A percentile compares a stretch with the other conserved stretches of the same genome.
These are phyloP conservation scores for Phyllachora maydis DNA, from an alignment of 2,329 filamentous ascomycete species.

Conservation along the genomic window DNA sequence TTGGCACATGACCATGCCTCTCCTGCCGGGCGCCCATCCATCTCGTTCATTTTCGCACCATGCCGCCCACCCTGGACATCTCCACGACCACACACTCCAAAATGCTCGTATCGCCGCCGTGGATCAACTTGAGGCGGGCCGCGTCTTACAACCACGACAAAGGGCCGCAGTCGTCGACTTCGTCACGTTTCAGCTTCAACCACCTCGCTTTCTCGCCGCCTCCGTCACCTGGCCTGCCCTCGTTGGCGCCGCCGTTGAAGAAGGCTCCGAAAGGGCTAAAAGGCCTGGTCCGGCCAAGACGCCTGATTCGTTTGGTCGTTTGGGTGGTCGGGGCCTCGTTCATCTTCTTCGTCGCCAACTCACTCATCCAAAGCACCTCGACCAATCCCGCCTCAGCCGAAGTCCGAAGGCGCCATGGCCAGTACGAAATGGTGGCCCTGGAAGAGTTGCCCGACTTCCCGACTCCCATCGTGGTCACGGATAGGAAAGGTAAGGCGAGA, in stretches of 20 bases:
- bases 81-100: conserved; percentile 21
- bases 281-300: conserved; percentile 22
- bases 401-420: conserved; percentile 12
- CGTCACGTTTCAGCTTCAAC: conserved; percentile 43
- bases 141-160: conserved; percentile 36
- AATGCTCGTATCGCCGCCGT: conserved; percentile 29
- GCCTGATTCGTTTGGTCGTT: conserved; percentile 32
- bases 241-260: conserved; percentile 42
- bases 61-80: conserved; percentile 25
- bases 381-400: conserved; percentile 15
- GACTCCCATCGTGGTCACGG: conserved; percentile 49
- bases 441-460: conserved; percentile 49
- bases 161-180: conserved; percentile 34
- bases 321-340: conserved; percentile 22
- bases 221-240: conserved; percentile 49
- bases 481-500: conserved; percentile 39
- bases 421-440: conserved; percentile 47
- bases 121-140: conserved; percentile 36
- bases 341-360: conserved; percentile 26
- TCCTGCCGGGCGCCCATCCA: too few relatives aligned
- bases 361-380: conserved; percentile 11
- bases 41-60: too few relatives aligned
- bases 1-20: too few relatives aligned
- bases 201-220: conserved; percentile 48
- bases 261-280: conserved; percentile 32